These are phyloP conservation scores for Parsonsia alboflavescens DNA, from an alignment of 257 asterid species.

Conservation along the genomic window DNA sequence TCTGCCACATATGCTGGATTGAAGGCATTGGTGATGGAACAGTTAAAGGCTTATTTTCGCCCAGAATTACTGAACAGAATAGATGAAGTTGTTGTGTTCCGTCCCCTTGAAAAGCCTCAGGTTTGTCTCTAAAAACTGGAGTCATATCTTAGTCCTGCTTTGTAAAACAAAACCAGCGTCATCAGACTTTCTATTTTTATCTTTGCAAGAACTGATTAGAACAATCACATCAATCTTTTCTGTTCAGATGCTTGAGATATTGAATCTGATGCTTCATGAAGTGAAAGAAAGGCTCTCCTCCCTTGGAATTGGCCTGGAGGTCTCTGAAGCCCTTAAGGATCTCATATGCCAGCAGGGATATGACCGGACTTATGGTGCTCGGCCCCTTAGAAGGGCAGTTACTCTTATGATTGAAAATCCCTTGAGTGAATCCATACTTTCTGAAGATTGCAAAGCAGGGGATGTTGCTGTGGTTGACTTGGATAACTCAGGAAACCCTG, in stretches of 20 bases:
- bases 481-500: conserved; percentile 74
- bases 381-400: conserved; percentile 89
- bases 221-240: conserved; percentile 1
- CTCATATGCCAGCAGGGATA: conserved; percentile 80
- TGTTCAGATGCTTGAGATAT: conserved; percentile 78
- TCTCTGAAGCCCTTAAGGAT: conserved; percentile 69
- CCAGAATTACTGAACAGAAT: conserved; percentile 92
- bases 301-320: conserved; percentile 69
- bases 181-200: background rate
- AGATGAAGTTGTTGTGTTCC: conserved; percentile 96
- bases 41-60: conserved; percentile 87
- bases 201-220: background rate
- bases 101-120: conserved; percentile 90
- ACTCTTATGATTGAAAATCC: conserved; percentile 70
- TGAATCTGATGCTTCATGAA: conserved; percentile 76
- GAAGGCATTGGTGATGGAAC: conserved; percentile 84
- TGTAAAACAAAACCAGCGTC: background rate
- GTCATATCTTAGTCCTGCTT: background rate
- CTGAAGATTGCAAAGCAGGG: conserved; percentile 58
- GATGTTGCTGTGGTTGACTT: conserved; percentile 66
- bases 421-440: conserved; percentile 78
- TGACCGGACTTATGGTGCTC: conserved; percentile 90
- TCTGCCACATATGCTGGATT: conserved; percentile 68
- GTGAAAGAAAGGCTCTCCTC: conserved; percentile 65
- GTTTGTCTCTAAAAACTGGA: conserved; percentile 31